Evolutionary conservation across 371 early-diverging fungal species (phyloP).

Genomic region (Syncephalastrum monosporum): DNA sequence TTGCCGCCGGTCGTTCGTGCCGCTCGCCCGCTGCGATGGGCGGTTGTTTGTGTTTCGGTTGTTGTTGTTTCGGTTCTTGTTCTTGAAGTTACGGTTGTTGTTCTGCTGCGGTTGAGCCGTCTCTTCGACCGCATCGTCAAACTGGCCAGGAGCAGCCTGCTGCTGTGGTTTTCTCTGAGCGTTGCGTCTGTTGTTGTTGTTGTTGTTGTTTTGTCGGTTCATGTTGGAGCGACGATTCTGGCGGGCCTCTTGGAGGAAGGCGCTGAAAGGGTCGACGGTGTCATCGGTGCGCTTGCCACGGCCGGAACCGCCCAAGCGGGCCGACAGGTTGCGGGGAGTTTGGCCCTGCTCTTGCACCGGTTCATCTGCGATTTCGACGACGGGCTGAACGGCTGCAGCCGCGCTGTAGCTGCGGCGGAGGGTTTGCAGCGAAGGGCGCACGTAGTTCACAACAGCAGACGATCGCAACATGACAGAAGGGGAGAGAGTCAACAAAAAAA

Average conservation of each 20-base stretch:
- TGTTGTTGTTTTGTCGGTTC: slow-evolving; percentile 11
- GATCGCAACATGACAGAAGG: no score
- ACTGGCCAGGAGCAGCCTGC: slow-evolving; percentile 18
- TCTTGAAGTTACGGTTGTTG: slow-evolving; percentile 1
- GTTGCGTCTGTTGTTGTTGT: slow-evolving; percentile 9
- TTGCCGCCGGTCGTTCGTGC: neutral
- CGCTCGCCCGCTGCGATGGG: neutral
- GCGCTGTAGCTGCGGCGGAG: no score
- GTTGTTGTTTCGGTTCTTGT: slow-evolving; percentile 9
- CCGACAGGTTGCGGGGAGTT: slow-evolving; percentile 11
- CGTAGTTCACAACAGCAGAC: no score
- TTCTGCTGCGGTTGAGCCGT: slow-evolving; percentile 4
- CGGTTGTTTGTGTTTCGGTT: neutral
- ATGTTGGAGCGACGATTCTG: neutral
- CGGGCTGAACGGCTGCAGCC: no score
- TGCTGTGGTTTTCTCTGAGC: no score
- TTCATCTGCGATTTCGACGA: no score
- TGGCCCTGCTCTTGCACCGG: no score
- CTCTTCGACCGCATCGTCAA: slow-evolving; percentile 19
- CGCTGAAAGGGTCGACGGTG: slow-evolving; percentile 31
- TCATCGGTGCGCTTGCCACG: slow-evolving; percentile 32
- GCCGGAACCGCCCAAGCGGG: slow-evolving; percentile 41
- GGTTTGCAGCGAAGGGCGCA: no score
- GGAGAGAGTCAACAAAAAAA: no score
- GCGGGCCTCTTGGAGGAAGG: slow-evolving; percentile 29